Base-by-base conservation (phyloP, 1,284 basidiomycete genomes). In the Bjerkandera adusta region DNA sequence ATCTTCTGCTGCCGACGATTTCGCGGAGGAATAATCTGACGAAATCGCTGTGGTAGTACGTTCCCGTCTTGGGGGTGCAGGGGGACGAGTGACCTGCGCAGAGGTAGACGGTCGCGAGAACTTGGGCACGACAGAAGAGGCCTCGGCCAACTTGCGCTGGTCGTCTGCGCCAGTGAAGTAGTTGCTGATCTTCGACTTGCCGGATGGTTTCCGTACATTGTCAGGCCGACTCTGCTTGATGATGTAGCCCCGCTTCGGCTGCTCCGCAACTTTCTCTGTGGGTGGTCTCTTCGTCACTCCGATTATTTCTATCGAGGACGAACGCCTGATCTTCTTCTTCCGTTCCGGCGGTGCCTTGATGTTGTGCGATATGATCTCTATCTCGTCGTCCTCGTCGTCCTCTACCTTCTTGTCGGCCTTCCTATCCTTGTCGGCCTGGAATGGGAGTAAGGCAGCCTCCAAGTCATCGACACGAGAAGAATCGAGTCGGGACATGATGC, bases 341-440 rank as follows among this genome's bases (percentile, higher is more conserved):
- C 50, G 21, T 32, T 47, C 60, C 47, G 42, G 44, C 33, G 51
- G 46, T 20, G 48, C 40, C n/a, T 51, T 49, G 29, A 36, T 43
- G 21, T 24, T 47, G 27, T 63, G 59, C 12, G 60, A 58, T 15
- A 71, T 55, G 45, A 72, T 63, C 51, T 71, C 55, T 7, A 71
- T 60, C 11, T 82, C 76, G 43, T 79, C 75, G n/a, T 80, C 73
- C 13, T 80, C 77, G 43, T 79, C 75, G 11, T 77, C 71, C 26
- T 70, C 66, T 20, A 24, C 39, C 6, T 8, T 15, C 11, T 8
- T 22, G 8, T 30, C 29, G 36, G 25, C 20, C n/a, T n/a, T n/a
- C n/a, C n/a, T n/a, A n/a, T n/a, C 27, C n/a, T 46, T 20, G 11
- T 35, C 34, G 24, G 70, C 67, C 15, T 76, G 71, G 48, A 87